These are phyloP conservation scores for Amylostereum areolatum DNA, from an alignment of 1,284 basidiomycete genomes.

Conservation along the genomic window DNA sequence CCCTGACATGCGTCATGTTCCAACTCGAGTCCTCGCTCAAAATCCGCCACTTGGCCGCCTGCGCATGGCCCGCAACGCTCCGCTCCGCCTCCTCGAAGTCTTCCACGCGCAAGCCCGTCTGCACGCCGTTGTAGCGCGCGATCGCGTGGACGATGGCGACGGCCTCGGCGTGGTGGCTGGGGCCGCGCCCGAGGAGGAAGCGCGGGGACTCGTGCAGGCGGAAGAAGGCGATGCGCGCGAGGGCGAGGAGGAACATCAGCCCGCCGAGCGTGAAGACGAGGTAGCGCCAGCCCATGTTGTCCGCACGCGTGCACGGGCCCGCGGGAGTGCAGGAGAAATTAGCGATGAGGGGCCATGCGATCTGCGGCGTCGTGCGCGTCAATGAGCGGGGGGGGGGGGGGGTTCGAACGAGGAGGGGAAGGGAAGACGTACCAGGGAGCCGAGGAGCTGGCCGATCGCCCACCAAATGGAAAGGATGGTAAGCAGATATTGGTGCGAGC, in stretches of 20 bases:
- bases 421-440: slow-evolving; percentile 45
- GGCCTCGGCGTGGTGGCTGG: slow-evolving; percentile 58
- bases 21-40: slow-evolving; percentile 33
- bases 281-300: slow-evolving; percentile 61
- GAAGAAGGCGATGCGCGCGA: slow-evolving; percentile 55
- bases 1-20: slow-evolving; percentile 38
- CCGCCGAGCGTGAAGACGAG: slow-evolving; percentile 41
- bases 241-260: slow-evolving; percentile 48
- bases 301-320: slow-evolving; percentile 28
- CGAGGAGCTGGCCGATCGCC: slow-evolving; percentile 60
- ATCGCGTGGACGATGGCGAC: slow-evolving; percentile 53
- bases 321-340: slow-evolving; percentile 39
- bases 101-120: slow-evolving; percentile 32
- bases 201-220: slow-evolving; percentile 57
- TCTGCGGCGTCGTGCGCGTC: too few relatives aligned
- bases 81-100: slow-evolving; percentile 27
- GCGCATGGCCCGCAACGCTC: slow-evolving; percentile 7
- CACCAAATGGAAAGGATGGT: slow-evolving; percentile 70
- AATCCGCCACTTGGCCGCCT: slow-evolving; percentile 15
- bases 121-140: slow-evolving; percentile 52
- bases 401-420: slow-evolving; percentile 13
- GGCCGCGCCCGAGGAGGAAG: slow-evolving; percentile 56
- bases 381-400: too few relatives aligned
- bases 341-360: slow-evolving; percentile 46
- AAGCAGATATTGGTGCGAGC: slow-evolving; percentile 61